Evolutionary conservation across 768 basidiomycete species (phyloP), one percentile per base, ranked within the genome.

Genomic region (Albatrellus ellisii): DNA sequence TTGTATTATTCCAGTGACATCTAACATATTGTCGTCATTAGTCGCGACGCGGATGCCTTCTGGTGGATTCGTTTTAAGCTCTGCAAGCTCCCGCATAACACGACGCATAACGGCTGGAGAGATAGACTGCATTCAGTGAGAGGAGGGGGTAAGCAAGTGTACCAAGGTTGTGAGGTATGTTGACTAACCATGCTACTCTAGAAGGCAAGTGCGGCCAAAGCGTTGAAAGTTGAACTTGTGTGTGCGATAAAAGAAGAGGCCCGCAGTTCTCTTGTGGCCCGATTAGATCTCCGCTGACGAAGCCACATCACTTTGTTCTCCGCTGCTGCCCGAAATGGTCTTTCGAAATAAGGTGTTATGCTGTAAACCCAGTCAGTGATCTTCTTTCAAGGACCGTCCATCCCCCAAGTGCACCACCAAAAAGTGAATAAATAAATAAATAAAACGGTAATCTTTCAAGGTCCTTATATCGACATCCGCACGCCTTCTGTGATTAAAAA

Each of bases 21-120:
- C 81, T 17, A 90, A 63, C 64, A 94, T 78, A 54, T 94, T 86
- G 54, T 92, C 86, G 39, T 95, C 91, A 46, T 68, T 82, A 3
- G 82, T 76, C 42, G 80, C 73, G 22, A 95, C 70, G 52, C 91
- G 78, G 56, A 95, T 88, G n/a, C 90, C 91, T 54, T 95, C 91
- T 10, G 84, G 85, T 26, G 91, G 91, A 47, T 67, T 79, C 47
- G 70, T 80, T 60, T 79, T 77, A 45, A 97, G 73, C 52, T 85
- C 79, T 28, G 67, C 70, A 33, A 91, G 69, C 63, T 95, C 91
- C 41, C 85, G 78, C 72, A 92, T 83, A 55, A 95, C 64, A 46
- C 86, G 80, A 50, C 90, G 87, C 63, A 88, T 73, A 31, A 76
- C 75, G 44, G 73, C 58, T 44, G 78, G 72, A 18, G 59, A 51